Evolutionary conservation across 148 eudicot genomes (phyloP).

Genomic region (Rhododendron simsii): DNA sequence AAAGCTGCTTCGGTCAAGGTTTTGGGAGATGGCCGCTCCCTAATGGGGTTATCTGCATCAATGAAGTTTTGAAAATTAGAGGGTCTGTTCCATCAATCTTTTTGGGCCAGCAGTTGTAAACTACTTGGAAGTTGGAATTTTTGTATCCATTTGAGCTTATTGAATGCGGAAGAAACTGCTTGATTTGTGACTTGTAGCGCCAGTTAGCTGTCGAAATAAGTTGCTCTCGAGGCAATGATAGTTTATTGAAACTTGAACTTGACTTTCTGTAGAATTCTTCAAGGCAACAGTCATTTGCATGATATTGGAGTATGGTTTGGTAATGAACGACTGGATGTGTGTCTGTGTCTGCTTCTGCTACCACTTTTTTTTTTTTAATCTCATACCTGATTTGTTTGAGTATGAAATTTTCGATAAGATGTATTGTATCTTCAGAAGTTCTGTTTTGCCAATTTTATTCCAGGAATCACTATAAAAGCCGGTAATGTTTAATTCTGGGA

Average conservation of each 20-base stretch:
- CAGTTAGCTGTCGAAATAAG: background rate
- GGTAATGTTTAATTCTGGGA: background rate
- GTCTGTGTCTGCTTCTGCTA: too few species aligned
- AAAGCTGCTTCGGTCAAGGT: background rate
- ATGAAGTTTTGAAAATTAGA: background rate
- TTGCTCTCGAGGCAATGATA: background rate
- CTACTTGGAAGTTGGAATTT: background rate
- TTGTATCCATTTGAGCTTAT: background rate
- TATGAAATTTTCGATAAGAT: background rate
- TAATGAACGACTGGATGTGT: background rate
- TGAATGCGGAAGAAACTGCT: background rate
- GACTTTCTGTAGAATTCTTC: background rate
- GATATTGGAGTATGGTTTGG: background rate
- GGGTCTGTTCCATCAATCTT: slow-evolving; percentile 3
- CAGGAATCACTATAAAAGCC: background rate
- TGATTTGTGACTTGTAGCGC: background rate
- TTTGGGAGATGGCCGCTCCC: background rate
- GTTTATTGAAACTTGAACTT: background rate
- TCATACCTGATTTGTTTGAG: background rate
- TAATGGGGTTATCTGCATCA: background rate
- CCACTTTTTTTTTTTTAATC: background rate
- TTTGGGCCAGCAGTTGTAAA: slow-evolving; percentile 11
- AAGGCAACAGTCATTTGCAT: background rate
- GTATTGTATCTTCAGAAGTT: background rate
- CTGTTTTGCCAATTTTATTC: background rate